Percentiles rank a stretch among this genome's conserved stretches.
Evolutionary conservation across 441 rosid species (phyloP).

Genomic region (Adansonia madagascariensis): DNA sequence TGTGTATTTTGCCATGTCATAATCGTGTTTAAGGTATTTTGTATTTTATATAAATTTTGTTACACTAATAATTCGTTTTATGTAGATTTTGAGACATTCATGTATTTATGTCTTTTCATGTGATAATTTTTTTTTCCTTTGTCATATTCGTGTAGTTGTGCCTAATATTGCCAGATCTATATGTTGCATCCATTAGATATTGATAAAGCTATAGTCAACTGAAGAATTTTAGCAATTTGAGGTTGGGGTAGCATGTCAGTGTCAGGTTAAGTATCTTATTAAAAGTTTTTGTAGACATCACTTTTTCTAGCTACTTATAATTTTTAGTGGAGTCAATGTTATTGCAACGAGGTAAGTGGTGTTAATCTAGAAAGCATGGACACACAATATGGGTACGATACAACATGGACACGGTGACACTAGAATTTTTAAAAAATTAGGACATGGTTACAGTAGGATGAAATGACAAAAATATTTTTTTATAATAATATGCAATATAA

Average conservation of each 20-base stretch:
- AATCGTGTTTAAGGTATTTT: too few species aligned
- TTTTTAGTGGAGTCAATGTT: neutral
- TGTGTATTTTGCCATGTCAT: too few species aligned
- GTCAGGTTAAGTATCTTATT: neutral
- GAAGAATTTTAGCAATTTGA: conserved; percentile 6
- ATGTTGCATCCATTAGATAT: neutral
- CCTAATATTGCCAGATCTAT: too few species aligned
- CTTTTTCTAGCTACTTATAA: neutral
- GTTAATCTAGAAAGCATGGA: neutral
- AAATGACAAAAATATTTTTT: neutral
- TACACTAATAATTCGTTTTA: too few species aligned
- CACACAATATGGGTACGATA: neutral
- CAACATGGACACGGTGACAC: neutral
- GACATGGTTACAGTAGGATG: neutral
- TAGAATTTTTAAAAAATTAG: neutral
- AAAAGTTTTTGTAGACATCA: neutral
- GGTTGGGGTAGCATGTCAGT: neutral
- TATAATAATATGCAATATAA: neutral
- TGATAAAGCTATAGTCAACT: neutral
- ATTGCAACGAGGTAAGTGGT: neutral
- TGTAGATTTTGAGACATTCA: too few species aligned
- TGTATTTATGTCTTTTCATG: too few species aligned
- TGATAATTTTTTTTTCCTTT: too few species aligned
- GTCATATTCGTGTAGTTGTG: too few species aligned
- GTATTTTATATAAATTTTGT: too few species aligned